Evolutionary conservation across 225 moss, liverwort and hornwort genomes (phyloP).

Genomic region (Asterella californica): DNA sequence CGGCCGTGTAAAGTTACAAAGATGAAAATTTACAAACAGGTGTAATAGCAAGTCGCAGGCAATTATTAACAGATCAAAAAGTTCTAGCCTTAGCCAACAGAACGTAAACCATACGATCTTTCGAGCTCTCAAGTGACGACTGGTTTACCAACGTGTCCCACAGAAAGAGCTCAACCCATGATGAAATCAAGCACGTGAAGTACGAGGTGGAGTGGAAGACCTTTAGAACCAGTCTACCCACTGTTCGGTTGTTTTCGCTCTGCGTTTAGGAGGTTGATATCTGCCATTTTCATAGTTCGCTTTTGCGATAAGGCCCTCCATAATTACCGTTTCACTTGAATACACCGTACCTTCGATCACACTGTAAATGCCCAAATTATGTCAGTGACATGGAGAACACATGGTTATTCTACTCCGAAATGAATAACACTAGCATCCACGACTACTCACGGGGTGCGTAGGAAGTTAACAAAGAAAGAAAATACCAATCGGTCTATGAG

Average conservation of each 20-base stretch:
- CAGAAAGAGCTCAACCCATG: background rate
- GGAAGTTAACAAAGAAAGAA: background rate
- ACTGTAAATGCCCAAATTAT: conserved; percentile 35
- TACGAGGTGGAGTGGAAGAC: background rate
- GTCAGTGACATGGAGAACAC: background rate
- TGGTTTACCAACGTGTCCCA: background rate
- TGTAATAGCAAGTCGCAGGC: background rate
- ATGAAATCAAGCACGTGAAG: too few species aligned
- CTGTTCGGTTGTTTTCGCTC: conserved; percentile 50
- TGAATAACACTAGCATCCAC: background rate
- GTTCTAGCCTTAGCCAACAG: background rate
- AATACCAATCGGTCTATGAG: too few species aligned
- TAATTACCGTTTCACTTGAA: conserved; percentile 58
- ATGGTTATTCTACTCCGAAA: background rate
- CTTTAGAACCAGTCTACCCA: conserved; percentile 93
- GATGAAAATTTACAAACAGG: background rate
- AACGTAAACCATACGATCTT: background rate
- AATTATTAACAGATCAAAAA: background rate
- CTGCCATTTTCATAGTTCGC: conserved; percentile 86
- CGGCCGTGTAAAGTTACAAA: background rate
- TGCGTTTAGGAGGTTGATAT: conserved; percentile 73
- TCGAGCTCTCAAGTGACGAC: background rate
- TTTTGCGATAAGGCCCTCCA: conserved; percentile 67
- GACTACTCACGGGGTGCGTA: background rate
- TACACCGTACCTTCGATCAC: conserved; percentile 72